A percentile compares a stretch with the other conserved stretches of the same genome.
Evolutionary conservation across 176 grass and related monocot genomes (phyloP).

Genomic region (Zea mays): Zm-B73-REFERENCE-NAM-5.0 NC_050103.1:81521501-81522000

Average conservation of each 20-base stretch:
- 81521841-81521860: too few relatives aligned
- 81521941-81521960: neutral
- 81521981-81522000: slow-evolving; percentile 28
- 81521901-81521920: neutral
- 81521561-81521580: slow-evolving; percentile 58
- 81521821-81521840: neutral
- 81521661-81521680: slow-evolving; percentile 81
- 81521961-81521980: slow-evolving; percentile 29
- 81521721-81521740: slow-evolving; percentile 63
- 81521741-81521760: slow-evolving; percentile 73
- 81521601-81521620: slow-evolving; percentile 58
- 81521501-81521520: slow-evolving; percentile 60
- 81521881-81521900: neutral
- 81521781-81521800: slow-evolving; percentile 84
- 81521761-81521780: slow-evolving; percentile 94
- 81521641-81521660: slow-evolving; percentile 89
- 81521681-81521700: slow-evolving; percentile 87
- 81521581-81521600: slow-evolving; percentile 46
- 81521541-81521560: slow-evolving; percentile 41
- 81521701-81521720: slow-evolving; percentile 66
- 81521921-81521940: neutral
- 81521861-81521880: slow-evolving; percentile 34
- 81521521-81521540: slow-evolving; percentile 46
- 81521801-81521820: slow-evolving; percentile 7
- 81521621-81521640: slow-evolving; percentile 81